Percentiles rank a stretch among this genome's conserved stretches.
These are phyloP conservation scores for Verticillium zaregamsianum DNA, from an alignment of 2,329 filamentous ascomycete species.

Conservation along the genomic window DNA sequence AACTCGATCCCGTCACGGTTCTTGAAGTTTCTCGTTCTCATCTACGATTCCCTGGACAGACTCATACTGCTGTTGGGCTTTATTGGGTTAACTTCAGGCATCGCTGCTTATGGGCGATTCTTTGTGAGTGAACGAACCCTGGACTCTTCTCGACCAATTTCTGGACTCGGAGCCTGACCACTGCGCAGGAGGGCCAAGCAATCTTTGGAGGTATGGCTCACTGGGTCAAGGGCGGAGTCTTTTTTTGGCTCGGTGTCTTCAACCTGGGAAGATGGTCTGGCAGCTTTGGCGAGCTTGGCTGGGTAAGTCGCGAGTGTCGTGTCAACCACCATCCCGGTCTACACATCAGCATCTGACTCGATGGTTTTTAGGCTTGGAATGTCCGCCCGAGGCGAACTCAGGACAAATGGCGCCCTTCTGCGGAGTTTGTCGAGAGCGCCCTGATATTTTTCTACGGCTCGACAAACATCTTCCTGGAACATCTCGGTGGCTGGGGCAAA, in stretches of 20 bases:
- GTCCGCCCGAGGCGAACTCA: conserved; percentile 58
- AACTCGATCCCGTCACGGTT: conserved; percentile 50
- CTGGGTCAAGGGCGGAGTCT: conserved; percentile 91
- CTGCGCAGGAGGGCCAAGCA: conserved; percentile 53
- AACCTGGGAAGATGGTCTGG: conserved; percentile 88
- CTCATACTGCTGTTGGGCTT: conserved; percentile 76
- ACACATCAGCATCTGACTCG: conserved; percentile 7
- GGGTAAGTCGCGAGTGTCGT: conserved; percentile 44
- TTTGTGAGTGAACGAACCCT: conserved; percentile 58
- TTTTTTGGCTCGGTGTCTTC: conserved; percentile 87
- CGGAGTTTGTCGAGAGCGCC: conserved; percentile 85
- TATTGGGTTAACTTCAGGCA: conserved; percentile 65
- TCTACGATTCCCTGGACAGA: conserved; percentile 69
- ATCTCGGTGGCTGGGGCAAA: conserved; percentile 68
- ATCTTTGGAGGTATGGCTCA: conserved; percentile 87
- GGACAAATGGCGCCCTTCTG: conserved; percentile 67
- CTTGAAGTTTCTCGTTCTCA: conserved; percentile 52
- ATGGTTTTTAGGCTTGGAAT: conserved; percentile 69
- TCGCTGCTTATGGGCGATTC: conserved; percentile 75
- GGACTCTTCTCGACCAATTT: not conserved
- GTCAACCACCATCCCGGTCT: not conserved
- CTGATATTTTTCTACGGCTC: conserved; percentile 87
- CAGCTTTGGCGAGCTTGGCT: conserved; percentile 84
- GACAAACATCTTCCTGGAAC: conserved; percentile 90
- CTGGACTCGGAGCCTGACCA: not conserved